phyloP scores from a whole-genome alignment of 139 green algal species.

The Asterochloris sp. region DNA sequence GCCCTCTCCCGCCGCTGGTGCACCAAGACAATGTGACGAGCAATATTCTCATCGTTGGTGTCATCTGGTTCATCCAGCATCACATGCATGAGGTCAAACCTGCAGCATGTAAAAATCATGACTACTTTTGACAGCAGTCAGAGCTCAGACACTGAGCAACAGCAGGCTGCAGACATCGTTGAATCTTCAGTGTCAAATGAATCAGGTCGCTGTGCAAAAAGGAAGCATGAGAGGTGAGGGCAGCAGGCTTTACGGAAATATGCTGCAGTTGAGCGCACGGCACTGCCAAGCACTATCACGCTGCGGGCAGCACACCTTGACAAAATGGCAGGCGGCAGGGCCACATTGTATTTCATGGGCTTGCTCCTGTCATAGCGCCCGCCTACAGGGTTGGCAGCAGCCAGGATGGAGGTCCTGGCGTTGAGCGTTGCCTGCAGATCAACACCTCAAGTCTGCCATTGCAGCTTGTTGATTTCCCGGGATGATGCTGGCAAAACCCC shows the following conservation, averaged over 20 bases:
- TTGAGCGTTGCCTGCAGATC: constrained; percentile 87
- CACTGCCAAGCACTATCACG: too few relatives aligned
- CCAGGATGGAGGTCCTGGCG: constrained; percentile 90
- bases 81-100: constrained; percentile 94
- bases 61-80: constrained; percentile 93
- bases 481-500: background rate
- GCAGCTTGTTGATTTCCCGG: background rate
- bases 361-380: constrained; percentile 93
- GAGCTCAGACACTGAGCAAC: background rate
- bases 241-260: too few relatives aligned
- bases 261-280: too few relatives aligned
- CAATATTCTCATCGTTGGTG: constrained; percentile 69
- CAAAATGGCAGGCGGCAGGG: constrained; percentile 85
- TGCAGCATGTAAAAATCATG: constrained; percentile 22
- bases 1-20: constrained; percentile 48
- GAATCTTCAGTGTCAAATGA: background rate
- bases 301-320: constrained; percentile 53
- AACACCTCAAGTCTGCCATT: background rate
- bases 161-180: background rate
- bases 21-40: constrained; percentile 74
- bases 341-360: constrained; percentile 88
- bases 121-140: background rate
- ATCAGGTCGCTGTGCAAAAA: too few relatives aligned
- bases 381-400: constrained; percentile 89
- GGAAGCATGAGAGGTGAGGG: too few relatives aligned